Base-by-base conservation (phyloP, 2,329 filamentous ascomycete genomes). In the Plenodomus lindquistii region DNA sequence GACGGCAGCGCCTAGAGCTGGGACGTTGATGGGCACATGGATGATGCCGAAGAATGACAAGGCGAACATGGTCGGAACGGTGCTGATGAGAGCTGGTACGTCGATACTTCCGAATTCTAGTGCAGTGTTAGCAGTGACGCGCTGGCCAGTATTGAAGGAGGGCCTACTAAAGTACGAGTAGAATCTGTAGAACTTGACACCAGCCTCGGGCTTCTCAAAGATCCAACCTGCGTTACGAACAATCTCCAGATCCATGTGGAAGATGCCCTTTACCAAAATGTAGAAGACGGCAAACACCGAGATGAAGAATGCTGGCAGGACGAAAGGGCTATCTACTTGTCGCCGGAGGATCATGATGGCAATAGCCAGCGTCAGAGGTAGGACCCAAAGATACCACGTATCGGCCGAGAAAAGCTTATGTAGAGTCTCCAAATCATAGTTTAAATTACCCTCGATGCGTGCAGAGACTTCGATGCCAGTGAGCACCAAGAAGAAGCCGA, bases 11-110 rank as follows among this genome's bases (percentile, higher is more conserved):
- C 91, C 94, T 49, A 99, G 77, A 2, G 94, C 94, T 2, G 94
- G 94, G 4, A 99, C 92, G 64, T 99, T 99, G 74, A 99, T 99
- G 0, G 94, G 94, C 2, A 99, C 94, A 69, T 99, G 94, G 2
- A 99, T 82, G 46, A 99, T 87, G 43, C 94, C 94, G 64, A 99
- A 99, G 77, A 99, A 99, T 0, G 94, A 97, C 52, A 99, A 77
- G 0, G 94, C 94, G 63, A 99, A 85, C 89, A 99, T 97, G 22
- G 94, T 92, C 1, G 94, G 94, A 22, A 97, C 81, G 1, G 88
- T 92, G 63, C 91, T 86, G n/a, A 80, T 75, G 40, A 99, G 81
- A 2, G 93, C 94, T 37, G 81, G 80, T 88, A 90, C 96, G 60
- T 92, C 83, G 2, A 97, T 88, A 19, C 87, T 79, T 40, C 86